phyloP scores from a whole-genome alignment of 2,329 filamentous ascomycete genomes.

The Fusarium musae region DNA sequence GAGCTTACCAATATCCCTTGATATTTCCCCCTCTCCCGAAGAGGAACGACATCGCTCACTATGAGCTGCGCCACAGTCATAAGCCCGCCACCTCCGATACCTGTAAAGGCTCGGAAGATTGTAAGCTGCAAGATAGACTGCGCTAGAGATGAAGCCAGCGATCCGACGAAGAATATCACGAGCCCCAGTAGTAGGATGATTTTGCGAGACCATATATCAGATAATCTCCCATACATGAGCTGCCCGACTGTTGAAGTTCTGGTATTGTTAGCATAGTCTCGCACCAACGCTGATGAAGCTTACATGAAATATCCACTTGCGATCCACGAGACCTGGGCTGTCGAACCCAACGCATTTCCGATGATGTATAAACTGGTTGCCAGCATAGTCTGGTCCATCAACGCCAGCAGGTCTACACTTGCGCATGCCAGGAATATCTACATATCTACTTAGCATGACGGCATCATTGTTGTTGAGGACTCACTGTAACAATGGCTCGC shows the following conservation, averaged over 20 bases:
- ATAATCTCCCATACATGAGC: slow-evolving; percentile 57
- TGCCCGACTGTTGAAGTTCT: slow-evolving; percentile 60
- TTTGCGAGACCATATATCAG: slow-evolving; percentile 60
- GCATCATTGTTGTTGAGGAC: fast-evolving
- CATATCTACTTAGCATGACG: fast-evolving
- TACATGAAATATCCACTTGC: slow-evolving; percentile 67
- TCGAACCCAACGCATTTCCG: slow-evolving; percentile 60
- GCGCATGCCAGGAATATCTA: slow-evolving; percentile 68
- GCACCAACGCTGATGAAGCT: slow-evolving; percentile 23
- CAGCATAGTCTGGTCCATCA: slow-evolving; percentile 69
- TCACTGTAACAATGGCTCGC: slow-evolving; percentile 62
- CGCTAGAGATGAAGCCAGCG: slow-evolving; percentile 56
- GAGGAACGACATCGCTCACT: slow-evolving; percentile 75
- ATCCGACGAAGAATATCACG: slow-evolving; percentile 56
- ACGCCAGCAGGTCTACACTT: slow-evolving; percentile 63
- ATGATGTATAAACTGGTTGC: slow-evolving; percentile 66
- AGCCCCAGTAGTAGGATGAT: slow-evolving; percentile 52
- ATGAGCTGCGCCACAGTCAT: slow-evolving; percentile 76
- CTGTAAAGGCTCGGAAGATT: slow-evolving; percentile 55
- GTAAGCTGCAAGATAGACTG: slow-evolving; percentile 54
- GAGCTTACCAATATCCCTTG: slow-evolving; percentile 66
- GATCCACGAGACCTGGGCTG: slow-evolving; percentile 64
- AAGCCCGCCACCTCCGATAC: slow-evolving; percentile 77
- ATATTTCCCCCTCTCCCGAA: slow-evolving; percentile 77
- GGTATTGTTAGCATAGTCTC: not conserved